Conservation (phyloP, 805 yeast genomes). For the Myxozyma vanderwaltii region DNA sequence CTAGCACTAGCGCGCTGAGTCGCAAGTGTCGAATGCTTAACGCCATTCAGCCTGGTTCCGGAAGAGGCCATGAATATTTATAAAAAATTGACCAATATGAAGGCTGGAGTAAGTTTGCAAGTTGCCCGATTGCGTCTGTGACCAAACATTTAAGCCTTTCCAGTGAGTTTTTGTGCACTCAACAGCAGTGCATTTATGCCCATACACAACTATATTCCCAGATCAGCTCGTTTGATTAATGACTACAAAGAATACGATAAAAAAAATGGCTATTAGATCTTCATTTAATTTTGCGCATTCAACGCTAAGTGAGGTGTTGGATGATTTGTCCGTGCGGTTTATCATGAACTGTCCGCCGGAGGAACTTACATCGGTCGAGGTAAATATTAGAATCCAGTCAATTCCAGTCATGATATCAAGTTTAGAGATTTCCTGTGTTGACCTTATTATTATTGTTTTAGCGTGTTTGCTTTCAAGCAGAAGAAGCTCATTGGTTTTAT, state of each 20-base stretch:
- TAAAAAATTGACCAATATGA: neutral
- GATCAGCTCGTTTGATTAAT: neutral
- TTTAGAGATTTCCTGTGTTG: neutral
- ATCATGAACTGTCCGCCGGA: slow-evolving; percentile 90
- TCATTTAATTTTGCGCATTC: slow-evolving; percentile 53
- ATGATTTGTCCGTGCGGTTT: slow-evolving; percentile 86
- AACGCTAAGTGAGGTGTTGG: slow-evolving; percentile 71
- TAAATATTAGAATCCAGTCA: slow-evolving; percentile 11
- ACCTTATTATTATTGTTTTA: slow-evolving; percentile 33
- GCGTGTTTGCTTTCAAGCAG: slow-evolving; percentile 88
- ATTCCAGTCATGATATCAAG: neutral
- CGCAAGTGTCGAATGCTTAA: too few relatives aligned
- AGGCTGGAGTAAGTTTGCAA: neutral
- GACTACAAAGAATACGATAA: neutral
- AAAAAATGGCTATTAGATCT: slow-evolving; percentile 18
- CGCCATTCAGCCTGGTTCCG: too few relatives aligned
- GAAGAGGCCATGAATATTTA: neutral
- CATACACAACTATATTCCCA: neutral
- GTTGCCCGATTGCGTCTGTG: neutral
- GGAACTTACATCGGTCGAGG: slow-evolving; percentile 74
- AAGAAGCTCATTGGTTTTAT: slow-evolving; percentile 98
- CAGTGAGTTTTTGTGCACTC: neutral
- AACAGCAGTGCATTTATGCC: too few relatives aligned
- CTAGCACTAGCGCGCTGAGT: too few relatives aligned
- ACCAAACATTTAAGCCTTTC: neutral